Percentiles rank a stretch among this genome's conserved stretches.
Evolutionary conservation across 2,329 filamentous ascomycete species (phyloP).

Genomic region (Talaromyces verruculosus): DNA sequence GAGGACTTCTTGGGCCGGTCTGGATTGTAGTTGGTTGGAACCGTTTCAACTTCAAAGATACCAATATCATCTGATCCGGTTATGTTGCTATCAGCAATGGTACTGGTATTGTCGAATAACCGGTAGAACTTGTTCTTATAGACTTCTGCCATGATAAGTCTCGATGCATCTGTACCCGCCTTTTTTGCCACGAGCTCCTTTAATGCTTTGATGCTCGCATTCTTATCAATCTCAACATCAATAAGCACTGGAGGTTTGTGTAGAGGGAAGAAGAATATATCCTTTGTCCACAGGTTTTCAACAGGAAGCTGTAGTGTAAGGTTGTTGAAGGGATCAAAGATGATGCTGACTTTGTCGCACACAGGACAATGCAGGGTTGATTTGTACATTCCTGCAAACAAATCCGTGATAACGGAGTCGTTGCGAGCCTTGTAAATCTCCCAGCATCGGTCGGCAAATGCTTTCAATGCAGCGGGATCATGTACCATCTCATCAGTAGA

Average conservation of each 20-base stretch:
- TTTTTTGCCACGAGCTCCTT: conserved; percentile 57
- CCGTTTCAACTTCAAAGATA: conserved; percentile 74
- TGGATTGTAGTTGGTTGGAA: conserved; percentile 74
- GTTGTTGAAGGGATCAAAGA: conserved; percentile 96
- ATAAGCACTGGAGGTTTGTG: conserved; percentile 69
- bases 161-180: conserved; percentile 50
- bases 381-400: conserved; percentile 98
- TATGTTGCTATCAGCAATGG: conserved; percentile 71
- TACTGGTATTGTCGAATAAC: conserved; percentile 69
- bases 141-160: conserved; percentile 79
- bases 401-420: conserved; percentile 89
- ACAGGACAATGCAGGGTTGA: conserved; percentile 90
- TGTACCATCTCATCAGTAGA: conserved; percentile 95
- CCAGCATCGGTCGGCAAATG: conserved; percentile 86
- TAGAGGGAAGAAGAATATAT: conserved; percentile 74
- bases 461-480: conserved; percentile 73
- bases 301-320: conserved; percentile 87
- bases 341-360: conserved; percentile 95
- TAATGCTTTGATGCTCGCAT: conserved; percentile 58
- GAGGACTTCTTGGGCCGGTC: conserved; percentile 49
- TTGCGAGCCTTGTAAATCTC: conserved; percentile 89
- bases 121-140: conserved; percentile 85
- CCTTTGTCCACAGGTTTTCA: conserved; percentile 75
- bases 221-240: conserved; percentile 71
- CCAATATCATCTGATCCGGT: conserved; percentile 61